Base-by-base conservation (phyloP, 345 rosid species). In the Brassica juncea region DNA sequence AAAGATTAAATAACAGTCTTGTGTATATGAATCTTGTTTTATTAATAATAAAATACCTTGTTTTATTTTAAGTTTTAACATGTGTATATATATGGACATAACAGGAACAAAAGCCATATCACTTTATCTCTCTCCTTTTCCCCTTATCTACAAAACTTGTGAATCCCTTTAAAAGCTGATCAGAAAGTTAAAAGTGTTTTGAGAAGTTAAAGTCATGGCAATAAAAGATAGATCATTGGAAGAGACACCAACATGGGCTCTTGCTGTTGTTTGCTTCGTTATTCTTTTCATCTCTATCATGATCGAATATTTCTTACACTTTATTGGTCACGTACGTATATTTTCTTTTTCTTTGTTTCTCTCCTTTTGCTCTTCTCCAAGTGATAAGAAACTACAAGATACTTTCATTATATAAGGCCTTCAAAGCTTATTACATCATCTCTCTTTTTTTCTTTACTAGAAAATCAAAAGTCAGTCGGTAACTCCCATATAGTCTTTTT, bases 241-340 rank as follows among this genome's bases (percentile, higher is more conserved):
- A 74, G 66, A 86, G 42, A 94, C 99, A 2, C 87, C 99, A 31
- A 94, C 99, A 7, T 94, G 99, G 99, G 94, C 98, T 31, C 88
- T 94, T 70, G 98, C 99, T 60, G 86, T 80, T 63, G 98, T 94
- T 54, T 91, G 90, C 80, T 85, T 91, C 67, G 92, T 84, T 58
- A 61, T 94, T 80, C 73, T 94, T 73, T 84, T 80, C 68, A 82
- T 92, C 63, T 94, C 99, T 34, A 86, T 94, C 73, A 10, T 86
- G 81, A 86, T 92, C 12, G 99, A 94, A 73, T 90, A 85, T 68
- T 44, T 82, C 68, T 76, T 92, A 70, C 97, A 94, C 80, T 55
- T 87, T 44, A n/a, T 84, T 0, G 92, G 85, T 72, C 83, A 87
- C 78, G 97, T 89, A 70, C 60, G 80, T 42, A 2, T 57, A 34